Evolutionary conservation across 2,329 filamentous ascomycete species (phyloP).

Genomic region (Coniella vitis): DNA sequence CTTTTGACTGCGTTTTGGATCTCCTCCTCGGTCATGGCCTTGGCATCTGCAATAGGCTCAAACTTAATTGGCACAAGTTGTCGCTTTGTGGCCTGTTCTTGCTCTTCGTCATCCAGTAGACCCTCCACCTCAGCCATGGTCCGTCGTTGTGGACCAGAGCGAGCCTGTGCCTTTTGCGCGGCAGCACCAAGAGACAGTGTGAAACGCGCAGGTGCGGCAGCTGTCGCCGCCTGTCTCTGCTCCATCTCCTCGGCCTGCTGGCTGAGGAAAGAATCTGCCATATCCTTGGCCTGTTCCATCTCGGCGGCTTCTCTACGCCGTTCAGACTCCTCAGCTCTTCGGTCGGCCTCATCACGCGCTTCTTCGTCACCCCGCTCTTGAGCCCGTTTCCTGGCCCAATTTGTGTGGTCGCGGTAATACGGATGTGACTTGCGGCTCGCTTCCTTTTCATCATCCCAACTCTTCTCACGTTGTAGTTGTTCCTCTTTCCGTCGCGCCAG

Average conservation of each 20-base stretch:
- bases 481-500: conserved; percentile 61
- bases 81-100: conserved; percentile 62
- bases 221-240: conserved; percentile 32
- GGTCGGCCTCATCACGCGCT: conserved; percentile 74
- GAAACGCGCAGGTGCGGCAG: conserved; percentile 65
- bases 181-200: conserved; percentile 89
- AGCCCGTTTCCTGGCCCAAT: conserved; percentile 77
- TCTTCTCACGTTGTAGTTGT: conserved; percentile 54
- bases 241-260: conserved; percentile 74
- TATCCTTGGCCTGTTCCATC: conserved; percentile 69
- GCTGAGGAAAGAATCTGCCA: conserved; percentile 88
- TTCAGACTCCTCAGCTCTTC: conserved; percentile 71
- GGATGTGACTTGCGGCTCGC: conserved; percentile 62
- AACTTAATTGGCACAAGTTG: conserved; percentile 79
- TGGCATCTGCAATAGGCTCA: conserved; percentile 59
- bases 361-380: conserved; percentile 68
- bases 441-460: conserved; percentile 92
- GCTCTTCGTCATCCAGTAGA: conserved; percentile 90
- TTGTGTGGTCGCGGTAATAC: conserved; percentile 81
- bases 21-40: conserved; percentile 77
- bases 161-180: conserved; percentile 62
- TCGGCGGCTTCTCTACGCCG: conserved; percentile 61
- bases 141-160: conserved; percentile 54
- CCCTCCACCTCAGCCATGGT: conserved; percentile 93
- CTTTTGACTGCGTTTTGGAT: conserved; percentile 73